phyloP scores from a whole-genome alignment of 169 alveolate species.

The Eimeria sp. region DNA sequence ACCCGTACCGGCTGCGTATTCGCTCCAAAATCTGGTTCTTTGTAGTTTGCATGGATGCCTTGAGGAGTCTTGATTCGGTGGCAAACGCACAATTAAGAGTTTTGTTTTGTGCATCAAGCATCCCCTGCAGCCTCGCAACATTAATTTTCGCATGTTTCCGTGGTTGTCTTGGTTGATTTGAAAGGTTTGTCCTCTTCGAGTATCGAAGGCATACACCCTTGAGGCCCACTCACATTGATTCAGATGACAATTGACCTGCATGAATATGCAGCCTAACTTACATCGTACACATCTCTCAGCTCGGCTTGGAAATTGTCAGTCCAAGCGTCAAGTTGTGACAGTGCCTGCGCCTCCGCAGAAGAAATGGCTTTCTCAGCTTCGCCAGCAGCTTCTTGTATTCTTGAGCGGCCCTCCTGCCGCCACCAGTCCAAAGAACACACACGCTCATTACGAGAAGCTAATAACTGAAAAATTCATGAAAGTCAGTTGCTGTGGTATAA shows the following conservation, averaged over 20 bases:
- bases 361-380: slow-evolving; percentile 29
- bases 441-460: background rate
- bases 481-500: background rate
- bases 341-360: slow-evolving; percentile 25
- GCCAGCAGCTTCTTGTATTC: slow-evolving; percentile 40
- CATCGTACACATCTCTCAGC: slow-evolving; percentile 25
- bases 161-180: background rate
- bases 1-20: slow-evolving; percentile 24
- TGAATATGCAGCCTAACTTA: background rate
- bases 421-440: background rate
- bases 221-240: background rate
- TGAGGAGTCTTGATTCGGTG: slow-evolving; percentile 42
- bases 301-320: background rate
- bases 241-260: background rate
- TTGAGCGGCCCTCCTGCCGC: slow-evolving; percentile 46
- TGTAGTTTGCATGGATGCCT: slow-evolving; percentile 58
- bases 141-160: background rate
- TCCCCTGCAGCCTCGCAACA: background rate
- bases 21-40: slow-evolving; percentile 38
- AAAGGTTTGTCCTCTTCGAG: background rate
- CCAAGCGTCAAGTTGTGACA: slow-evolving; percentile 17
- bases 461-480: background rate
- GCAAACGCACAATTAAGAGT: slow-evolving; percentile 2
- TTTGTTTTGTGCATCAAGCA: slow-evolving; percentile 45
- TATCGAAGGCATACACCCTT: background rate